Base-by-base conservation (phyloP, 2,329 filamentous ascomycete genomes). In the Alternaria atra region DNA sequence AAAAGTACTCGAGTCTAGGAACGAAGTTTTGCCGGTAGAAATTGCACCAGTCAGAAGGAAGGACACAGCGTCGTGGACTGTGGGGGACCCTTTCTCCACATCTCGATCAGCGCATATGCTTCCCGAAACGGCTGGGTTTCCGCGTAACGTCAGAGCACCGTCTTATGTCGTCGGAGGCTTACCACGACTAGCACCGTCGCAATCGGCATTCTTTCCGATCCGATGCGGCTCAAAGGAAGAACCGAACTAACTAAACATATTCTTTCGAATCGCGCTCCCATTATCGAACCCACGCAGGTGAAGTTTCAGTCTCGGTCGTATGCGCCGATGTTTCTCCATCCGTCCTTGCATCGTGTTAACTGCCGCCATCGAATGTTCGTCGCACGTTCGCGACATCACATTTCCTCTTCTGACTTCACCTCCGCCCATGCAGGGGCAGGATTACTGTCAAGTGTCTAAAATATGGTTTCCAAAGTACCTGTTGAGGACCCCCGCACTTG, bases 401-500 rank as follows among this genome's bases (percentile, higher is more conserved):
- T 32, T 27, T 40, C 44, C 39, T 27, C 27, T 25, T 52, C 40
- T 39, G 46, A 25, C 46, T 46, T 32, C 17, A 52, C 47, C 40
- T 56, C 52, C 58, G 52, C 40, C 34, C n/a, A 34, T 56, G 43
- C 56, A 58, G 51, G 56, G 57, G 23, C 52, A 39, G 37, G 17
- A 51, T 37, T 25, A 35, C 17, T 20, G 35, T 48, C 50, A 37
- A 32, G 32, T 42, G 30, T 29, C 40, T 15, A 17, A 13, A 43
- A 23, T 46, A 60, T 58, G 35, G 30, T 58, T 61, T 47, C 37
- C 48, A 64, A 58, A 62, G 52, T 47, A 54, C 29, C 42, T 51
- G 51, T 67, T 51, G 58, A 61, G 52, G 27, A 54, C 59, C 59
- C 52, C 54, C 54, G 57, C 50, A 58, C 27, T 55, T 66, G 52